Conservation (phyloP, 1,139 yeast species). For the Keqinozyma sinolaborantium region DNA sequence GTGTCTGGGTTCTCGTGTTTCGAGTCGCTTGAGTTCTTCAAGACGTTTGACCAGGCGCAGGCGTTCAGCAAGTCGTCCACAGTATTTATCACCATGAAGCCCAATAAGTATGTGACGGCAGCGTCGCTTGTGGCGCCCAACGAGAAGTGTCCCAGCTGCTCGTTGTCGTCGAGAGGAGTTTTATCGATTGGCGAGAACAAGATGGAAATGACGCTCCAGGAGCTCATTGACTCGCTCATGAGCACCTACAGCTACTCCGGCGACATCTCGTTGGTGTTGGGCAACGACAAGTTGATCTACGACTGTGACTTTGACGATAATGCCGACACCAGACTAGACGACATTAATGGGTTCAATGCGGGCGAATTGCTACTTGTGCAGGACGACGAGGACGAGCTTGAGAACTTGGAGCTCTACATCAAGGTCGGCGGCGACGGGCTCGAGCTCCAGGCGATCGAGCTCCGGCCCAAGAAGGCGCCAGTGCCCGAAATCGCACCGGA, state of each 20-base stretch:
- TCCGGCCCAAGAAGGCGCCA: constrained; percentile 16
- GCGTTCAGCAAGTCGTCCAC: constrained; percentile 37
- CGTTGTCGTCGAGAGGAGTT: constrained; percentile 53
- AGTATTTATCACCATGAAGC: constrained; percentile 64
- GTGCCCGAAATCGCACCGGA: constrained; percentile 10
- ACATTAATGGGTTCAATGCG: constrained; percentile 49
- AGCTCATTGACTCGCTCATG: constrained; percentile 45
- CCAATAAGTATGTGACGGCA: constrained; percentile 66
- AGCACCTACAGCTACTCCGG: constrained; percentile 48
- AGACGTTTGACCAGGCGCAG: constrained; percentile 15
- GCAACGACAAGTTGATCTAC: constrained; percentile 61
- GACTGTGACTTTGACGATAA: constrained; percentile 92
- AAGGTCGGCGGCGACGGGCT: constrained; percentile 17
- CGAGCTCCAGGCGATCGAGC: constrained; percentile 20
- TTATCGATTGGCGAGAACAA: constrained; percentile 15
- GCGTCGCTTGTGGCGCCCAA: constrained; percentile 62
- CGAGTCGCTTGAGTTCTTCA: constrained; percentile 59
- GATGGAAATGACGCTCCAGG: constrained; percentile 22
- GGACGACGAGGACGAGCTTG: constrained; percentile 72
- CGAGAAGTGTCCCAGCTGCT: constrained; percentile 70
- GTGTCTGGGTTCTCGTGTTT: constrained; percentile 86
- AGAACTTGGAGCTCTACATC: constrained; percentile 67
- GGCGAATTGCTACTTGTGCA: constrained; percentile 67
- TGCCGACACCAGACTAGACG: constrained; percentile 41
- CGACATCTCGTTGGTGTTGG: constrained; percentile 63